Base-by-base conservation (phyloP, 2,329 filamentous ascomycete genomes). In the Fusarium sp. region DNA sequence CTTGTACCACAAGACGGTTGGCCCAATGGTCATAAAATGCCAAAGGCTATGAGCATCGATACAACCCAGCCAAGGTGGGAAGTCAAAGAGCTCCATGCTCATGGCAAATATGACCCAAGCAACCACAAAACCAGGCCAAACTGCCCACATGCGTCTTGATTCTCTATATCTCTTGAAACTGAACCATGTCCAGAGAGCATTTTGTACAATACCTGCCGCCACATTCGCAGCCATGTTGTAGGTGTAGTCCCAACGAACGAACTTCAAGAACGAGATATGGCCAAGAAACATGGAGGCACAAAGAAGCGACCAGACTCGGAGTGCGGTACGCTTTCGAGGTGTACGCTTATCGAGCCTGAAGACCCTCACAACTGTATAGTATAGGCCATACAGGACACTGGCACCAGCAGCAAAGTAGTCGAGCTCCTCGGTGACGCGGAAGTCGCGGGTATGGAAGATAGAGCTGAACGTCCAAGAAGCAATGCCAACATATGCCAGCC, bases 201-300 rank as follows among this genome's bases (percentile, higher is more conserved):
- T 97, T 77, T 94, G 91, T 7, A 94, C 79, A 42, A 94, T 84
- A 6, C 96, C 96, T 13, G 92, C 88, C 5, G 87, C 89, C 22
- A 99, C 92, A 76, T 98, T 99, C 54, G 94, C 96, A 3, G 92
- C 90, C 94, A 99, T 98, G 79, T 99, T 99, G 83, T 99, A 99
- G 7, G 91, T 92, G 79, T 99, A 99, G 80, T 98, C 92, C 92
- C 96, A 99, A 20, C 86, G 84, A 84, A 94, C 93, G 73, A 94
- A 88, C 77, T 91, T 93, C 57, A 99, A 85, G 79, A 97, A 99
- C 47, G 84, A 87, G 49, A 98, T 89, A 78, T 99, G 96, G 57
- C 87, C 83, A 27, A 85, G 77, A 79, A 97, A 99, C 55, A 97
- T 81, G 16, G 81, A 69, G 27, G 88, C 78, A 78, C 96, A 99